Conservation (phyloP, 106 monocot genomes). For the Dendrobium chrysotoxum region DNA sequence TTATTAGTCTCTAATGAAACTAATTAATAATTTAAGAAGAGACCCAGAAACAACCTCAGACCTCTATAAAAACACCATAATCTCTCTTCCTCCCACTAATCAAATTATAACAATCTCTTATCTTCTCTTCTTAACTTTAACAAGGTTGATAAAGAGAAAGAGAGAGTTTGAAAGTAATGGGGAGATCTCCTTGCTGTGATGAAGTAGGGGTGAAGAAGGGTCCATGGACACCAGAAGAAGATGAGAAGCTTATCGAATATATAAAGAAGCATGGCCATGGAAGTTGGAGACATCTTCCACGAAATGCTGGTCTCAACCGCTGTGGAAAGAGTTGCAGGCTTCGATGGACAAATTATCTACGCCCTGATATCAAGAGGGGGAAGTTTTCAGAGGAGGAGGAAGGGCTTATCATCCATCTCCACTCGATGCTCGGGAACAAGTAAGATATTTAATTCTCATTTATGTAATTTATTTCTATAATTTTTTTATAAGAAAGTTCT, state of each 20-base stretch:
- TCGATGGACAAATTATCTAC: constrained; percentile 64
- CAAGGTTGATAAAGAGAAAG: neutral
- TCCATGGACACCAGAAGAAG: constrained; percentile 69
- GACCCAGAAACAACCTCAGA: neutral
- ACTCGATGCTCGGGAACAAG: constrained; percentile 60
- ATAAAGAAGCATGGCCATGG: constrained; percentile 44
- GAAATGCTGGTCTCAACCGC: constrained; percentile 48
- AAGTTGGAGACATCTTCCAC: constrained; percentile 47
- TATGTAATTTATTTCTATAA: neutral
- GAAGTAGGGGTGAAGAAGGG: constrained; percentile 63
- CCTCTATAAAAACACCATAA: constrained; percentile 9
- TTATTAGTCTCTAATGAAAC: constrained; percentile 1
- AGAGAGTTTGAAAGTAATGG: constrained; percentile 22
- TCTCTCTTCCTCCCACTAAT: neutral
- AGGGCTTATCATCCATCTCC: constrained; percentile 47
- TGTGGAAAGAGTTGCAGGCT: constrained; percentile 68
- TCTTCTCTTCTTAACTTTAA: neutral
- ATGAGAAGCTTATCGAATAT: constrained; percentile 37
- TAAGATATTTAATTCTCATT: constrained; percentile 1
- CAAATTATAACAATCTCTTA: neutral
- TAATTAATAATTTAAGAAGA: constrained; percentile 1
- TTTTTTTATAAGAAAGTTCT: too few species aligned
- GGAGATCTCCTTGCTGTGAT: constrained; percentile 53
- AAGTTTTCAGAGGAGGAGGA: constrained; percentile 55
- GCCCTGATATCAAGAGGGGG: constrained; percentile 51